These are phyloP conservation scores for Arabidopsis hybrid DNA, from an alignment of 441 rosid genomes.

Conservation along the genomic window DNA sequence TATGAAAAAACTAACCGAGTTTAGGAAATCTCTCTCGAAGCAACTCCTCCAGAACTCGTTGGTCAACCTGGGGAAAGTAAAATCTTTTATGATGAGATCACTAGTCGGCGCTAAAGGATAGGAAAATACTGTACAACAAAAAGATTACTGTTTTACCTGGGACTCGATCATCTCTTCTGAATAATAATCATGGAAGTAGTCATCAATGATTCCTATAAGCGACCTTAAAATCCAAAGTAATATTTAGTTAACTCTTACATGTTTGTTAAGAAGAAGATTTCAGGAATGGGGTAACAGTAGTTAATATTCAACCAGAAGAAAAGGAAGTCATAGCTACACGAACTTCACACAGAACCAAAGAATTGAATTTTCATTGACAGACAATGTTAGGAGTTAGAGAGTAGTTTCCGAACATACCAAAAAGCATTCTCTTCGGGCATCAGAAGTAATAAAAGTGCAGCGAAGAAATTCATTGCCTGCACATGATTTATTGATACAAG, in stretches of 20 bases:
- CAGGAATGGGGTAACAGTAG: slow-evolving; percentile 3
- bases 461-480: slow-evolving; percentile 99
- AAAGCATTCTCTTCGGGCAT: slow-evolving; percentile 99
- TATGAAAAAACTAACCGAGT: slow-evolving; percentile 63
- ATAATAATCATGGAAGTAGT: slow-evolving; percentile 95
- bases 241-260: slow-evolving; percentile 20
- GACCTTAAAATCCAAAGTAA: slow-evolving; percentile 60
- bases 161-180: slow-evolving; percentile 99
- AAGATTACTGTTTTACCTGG: slow-evolving; percentile 62
- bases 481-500: slow-evolving; percentile 23
- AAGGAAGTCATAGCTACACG: slow-evolving; percentile 20
- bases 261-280: neutral
- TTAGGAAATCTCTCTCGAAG: slow-evolving; percentile 95
- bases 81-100: slow-evolving; percentile 21
- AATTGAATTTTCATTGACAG: neutral
- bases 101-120: slow-evolving; percentile 11
- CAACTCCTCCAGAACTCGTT: slow-evolving; percentile 93
- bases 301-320: slow-evolving; percentile 19
- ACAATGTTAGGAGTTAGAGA: slow-evolving; percentile 2
- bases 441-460: slow-evolving; percentile 91
- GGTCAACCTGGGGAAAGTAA: slow-evolving; percentile 80
- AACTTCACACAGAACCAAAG: slow-evolving; percentile 7
- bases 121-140: neutral
- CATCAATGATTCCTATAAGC: slow-evolving; percentile 88
- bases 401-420: slow-evolving; percentile 60